Base-by-base conservation (phyloP, 192 early-diverging fungal genomes). In the Linnemannia zychae region DNA sequence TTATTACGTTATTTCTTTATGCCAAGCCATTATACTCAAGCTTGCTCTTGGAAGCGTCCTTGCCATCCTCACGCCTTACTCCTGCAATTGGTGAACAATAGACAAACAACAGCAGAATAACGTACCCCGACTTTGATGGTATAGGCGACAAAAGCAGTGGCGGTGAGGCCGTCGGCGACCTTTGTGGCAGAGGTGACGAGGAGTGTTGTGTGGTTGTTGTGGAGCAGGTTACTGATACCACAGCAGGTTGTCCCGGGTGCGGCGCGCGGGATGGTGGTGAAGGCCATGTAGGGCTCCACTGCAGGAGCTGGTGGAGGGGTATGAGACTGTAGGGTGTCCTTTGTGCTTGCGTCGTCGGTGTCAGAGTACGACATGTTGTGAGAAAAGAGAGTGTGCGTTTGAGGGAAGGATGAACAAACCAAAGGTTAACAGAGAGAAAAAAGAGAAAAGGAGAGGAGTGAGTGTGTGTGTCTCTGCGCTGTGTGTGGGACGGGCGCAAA, bases 91-190 rank as follows among this genome's bases (percentile, higher is more conserved):
- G 22, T 18, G 13, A 48, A 57, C 38, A 47, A 6, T 22, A 76
- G 24, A 36, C 12, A 77, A 46, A 73, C 24, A 67, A 72, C 0
- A 60, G 0, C 34, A 65, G 31, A 66, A 60, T 12, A 22, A 81
- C 76, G 76, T 90, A 92, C 92, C 72, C 84, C 90, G 65, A 89
- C 63, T 72, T 86, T 87, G 79, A 92, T 90, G 46, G 78, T 88
- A 76, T 92, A 92, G 66, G 90, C 84, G 60, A 92, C 88, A 83
- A 87, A 92, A 38, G 87, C 71, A 38, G 87, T 90, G 34, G 87
- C 87, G 28, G 87, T 79, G 47, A 87, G 78, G 70, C 89, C 82
- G 52, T 91, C 89, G 34, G 89, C 87, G 57, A 89, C 87, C 69
- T 91, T 91, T 34, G 88, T 80, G 44, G 89, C 82, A 22, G 87